phyloP scores from a whole-genome alignment of 2,329 filamentous ascomycete species.

The Neofusicoccum laricinum region DNA sequence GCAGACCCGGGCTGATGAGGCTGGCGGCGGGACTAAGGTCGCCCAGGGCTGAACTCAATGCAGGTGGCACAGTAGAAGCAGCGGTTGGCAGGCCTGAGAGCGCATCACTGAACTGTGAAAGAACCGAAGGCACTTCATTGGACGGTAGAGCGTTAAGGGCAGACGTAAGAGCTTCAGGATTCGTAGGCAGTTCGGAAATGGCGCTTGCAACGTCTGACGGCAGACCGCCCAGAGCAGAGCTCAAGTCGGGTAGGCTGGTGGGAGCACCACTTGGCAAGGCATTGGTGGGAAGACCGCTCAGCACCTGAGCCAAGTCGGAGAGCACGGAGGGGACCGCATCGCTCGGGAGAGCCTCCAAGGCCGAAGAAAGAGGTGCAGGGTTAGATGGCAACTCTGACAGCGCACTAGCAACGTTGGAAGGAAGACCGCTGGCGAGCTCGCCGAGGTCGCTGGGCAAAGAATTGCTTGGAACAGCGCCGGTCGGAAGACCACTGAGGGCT shows the following conservation, averaged over 20 bases:
- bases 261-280: not conserved
- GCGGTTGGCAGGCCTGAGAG: not conserved
- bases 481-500: not conserved
- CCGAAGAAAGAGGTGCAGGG: not conserved
- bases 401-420: not conserved
- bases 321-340: not conserved
- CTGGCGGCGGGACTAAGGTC: not conserved
- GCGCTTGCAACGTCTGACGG: not conserved
- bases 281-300: not conserved
- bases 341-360: not conserved
- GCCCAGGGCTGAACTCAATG: not conserved
- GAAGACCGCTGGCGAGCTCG: not conserved
- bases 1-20: not conserved
- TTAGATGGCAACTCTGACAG: not conserved
- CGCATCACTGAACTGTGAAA: not conserved
- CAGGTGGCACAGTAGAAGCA: too few species aligned
- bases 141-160: not conserved
- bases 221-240: not conserved
- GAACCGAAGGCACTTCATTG: not conserved
- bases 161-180: not conserved
- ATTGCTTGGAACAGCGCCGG: not conserved
- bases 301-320: not conserved
- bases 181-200: not conserved
- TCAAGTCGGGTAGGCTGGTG: not conserved
- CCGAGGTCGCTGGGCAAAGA: not conserved